A percentile compares a stretch with the other conserved stretches of the same genome.
Conservation (phyloP, 371 early-diverging fungal genomes). For the Haplosporangium sp. region DNA sequence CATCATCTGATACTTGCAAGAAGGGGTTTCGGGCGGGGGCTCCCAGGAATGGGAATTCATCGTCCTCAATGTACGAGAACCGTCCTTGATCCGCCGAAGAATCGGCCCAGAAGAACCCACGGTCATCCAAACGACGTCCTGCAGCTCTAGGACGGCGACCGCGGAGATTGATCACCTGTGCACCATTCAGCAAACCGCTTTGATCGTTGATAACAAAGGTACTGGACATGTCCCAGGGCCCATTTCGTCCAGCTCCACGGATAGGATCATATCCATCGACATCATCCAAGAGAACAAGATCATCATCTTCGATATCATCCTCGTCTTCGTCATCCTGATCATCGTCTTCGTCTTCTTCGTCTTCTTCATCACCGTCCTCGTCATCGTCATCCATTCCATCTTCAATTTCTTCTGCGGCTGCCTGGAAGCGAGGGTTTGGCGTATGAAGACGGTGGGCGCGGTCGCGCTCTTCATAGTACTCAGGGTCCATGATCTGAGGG, state of each 20-base stretch:
- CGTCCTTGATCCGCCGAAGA: constrained; percentile 41
- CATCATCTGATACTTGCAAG: constrained; percentile 60
- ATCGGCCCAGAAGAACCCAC: constrained; percentile 48
- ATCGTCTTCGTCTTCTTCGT: constrained; percentile 57
- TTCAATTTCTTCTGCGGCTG: constrained; percentile 52
- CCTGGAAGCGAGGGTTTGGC: constrained; percentile 29
- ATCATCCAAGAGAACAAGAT: constrained; percentile 53
- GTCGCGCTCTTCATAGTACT: constrained; percentile 52
- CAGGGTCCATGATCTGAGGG: constrained; percentile 43
- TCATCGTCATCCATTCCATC: constrained; percentile 58
- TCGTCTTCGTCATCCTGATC: constrained; percentile 61
- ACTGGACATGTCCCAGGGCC: constrained; percentile 41
- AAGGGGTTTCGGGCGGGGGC: constrained; percentile 45
- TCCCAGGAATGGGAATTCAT: constrained; percentile 43
- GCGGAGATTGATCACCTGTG: constrained; percentile 34
- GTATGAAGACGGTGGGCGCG: constrained; percentile 50
- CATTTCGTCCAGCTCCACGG: constrained; percentile 52
- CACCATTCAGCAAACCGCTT: constrained; percentile 34
- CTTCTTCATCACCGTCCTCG: constrained; percentile 58
- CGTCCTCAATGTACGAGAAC: constrained; percentile 41
- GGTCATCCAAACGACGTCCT: constrained; percentile 51
- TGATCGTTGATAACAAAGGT: constrained; percentile 48
- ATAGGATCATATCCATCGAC: constrained; percentile 58
- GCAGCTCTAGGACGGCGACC: constrained; percentile 39
- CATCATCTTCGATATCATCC: constrained; percentile 54